Percentiles rank a stretch among this genome's conserved stretches.
These are phyloP conservation scores for Lathyrus oleraceus DNA, from an alignment of 306 rosid genomes.

Conservation along the genomic window DNA sequence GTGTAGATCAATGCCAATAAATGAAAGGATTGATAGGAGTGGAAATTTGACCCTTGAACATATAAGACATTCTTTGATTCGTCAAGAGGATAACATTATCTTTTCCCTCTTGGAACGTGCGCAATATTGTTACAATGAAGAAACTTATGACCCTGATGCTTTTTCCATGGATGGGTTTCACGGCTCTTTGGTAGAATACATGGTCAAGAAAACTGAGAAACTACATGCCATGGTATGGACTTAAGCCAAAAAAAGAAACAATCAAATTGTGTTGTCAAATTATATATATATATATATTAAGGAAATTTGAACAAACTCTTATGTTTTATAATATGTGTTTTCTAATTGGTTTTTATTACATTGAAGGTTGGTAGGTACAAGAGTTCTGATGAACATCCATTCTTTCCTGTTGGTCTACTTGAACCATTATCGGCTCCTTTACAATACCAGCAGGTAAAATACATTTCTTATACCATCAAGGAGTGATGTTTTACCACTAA, in stretches of 20 bases:
- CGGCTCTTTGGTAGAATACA: constrained; percentile 80
- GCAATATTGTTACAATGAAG: constrained; percentile 65
- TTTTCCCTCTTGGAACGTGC: constrained; percentile 81
- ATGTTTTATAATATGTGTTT: no score
- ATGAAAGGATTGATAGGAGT: constrained; percentile 70
- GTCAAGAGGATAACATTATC: constrained; percentile 92
- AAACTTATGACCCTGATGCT: constrained; percentile 67
- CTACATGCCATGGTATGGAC: constrained; percentile 80
- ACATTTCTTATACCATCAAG: no score
- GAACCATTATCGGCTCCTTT: constrained; percentile 76
- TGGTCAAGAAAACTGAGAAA: constrained; percentile 80
- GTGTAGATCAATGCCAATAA: constrained; percentile 57
- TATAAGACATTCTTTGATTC: constrained; percentile 68
- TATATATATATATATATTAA: not conserved
- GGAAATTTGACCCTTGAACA: constrained; percentile 76
- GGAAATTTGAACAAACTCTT: not conserved
- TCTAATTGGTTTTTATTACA: constrained; percentile 30
- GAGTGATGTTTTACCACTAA: no score
- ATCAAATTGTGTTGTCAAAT: not conserved
- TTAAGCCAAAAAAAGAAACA: constrained; percentile 20
- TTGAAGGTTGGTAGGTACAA: constrained; percentile 81
- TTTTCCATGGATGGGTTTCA: constrained; percentile 70
- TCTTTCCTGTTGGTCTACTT: constrained; percentile 71
- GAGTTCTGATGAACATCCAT: constrained; percentile 96
- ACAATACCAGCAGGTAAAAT: constrained; percentile 83